These are phyloP conservation scores for Hortaea sp. DNA, from an alignment of 2,329 filamentous ascomycete genomes.

Conservation along the genomic window DNA sequence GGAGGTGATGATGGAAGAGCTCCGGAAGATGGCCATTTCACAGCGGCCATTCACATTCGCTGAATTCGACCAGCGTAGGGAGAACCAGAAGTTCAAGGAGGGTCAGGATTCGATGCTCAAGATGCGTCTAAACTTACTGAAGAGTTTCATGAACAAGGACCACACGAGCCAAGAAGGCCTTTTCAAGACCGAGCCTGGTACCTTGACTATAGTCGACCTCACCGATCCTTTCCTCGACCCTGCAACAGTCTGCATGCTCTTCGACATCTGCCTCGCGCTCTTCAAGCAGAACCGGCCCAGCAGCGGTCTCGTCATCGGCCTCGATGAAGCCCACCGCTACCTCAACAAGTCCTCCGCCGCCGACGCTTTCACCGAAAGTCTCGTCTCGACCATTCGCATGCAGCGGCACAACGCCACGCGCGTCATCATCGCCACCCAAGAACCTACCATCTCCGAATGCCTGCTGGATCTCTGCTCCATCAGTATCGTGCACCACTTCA, in stretches of 20 bases:
- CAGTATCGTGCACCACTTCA: conserved; percentile 65
- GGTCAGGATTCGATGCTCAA: conserved; percentile 47
- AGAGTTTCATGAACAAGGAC: conserved; percentile 41
- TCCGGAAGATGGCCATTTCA: conserved; percentile 46
- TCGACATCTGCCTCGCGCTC: conserved; percentile 59
- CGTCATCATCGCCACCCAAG: conserved; percentile 65
- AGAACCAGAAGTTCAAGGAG: conserved; percentile 30
- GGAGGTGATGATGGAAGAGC: conserved; percentile 44
- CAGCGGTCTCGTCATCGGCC: conserved; percentile 49
- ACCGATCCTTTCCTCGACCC: conserved; percentile 61
- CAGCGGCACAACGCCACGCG: conserved; percentile 61
- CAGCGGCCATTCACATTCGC: conserved; percentile 40
- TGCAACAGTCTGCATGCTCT: conserved; percentile 58
- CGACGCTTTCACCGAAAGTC: conserved; percentile 47
- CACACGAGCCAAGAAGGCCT: conserved; percentile 2
- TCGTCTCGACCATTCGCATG: conserved; percentile 55
- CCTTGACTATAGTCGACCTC: conserved; percentile 59
- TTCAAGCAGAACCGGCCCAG: conserved; percentile 39
- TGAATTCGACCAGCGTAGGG: conserved; percentile 34
- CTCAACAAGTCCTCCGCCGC: conserved; percentile 50
- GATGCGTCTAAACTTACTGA: conserved; percentile 51
- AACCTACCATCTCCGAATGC: conserved; percentile 59
- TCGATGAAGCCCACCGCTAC: conserved; percentile 74
- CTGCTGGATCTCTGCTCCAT: conserved; percentile 62
- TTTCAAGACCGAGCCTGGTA: conserved; percentile 32